Percentiles rank a stretch among this genome's conserved stretches.
Conservation (phyloP, 106 monocot genomes). For the Narthecium ossifragum region DNA sequence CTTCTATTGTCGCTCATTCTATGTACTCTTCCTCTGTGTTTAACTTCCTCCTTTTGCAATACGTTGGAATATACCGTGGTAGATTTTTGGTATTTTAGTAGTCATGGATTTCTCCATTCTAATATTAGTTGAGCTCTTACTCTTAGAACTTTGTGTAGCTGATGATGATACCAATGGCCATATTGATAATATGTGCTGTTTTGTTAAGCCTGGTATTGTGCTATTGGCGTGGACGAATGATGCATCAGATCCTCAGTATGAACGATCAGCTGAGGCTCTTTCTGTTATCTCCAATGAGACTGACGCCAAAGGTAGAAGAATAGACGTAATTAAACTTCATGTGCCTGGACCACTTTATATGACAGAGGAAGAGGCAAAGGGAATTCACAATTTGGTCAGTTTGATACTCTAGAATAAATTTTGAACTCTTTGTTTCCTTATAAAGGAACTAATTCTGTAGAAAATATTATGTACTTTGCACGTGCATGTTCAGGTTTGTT, state of each 20-base stretch:
- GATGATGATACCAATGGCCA: conserved; percentile 98
- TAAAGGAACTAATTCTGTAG: no score
- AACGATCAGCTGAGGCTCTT: conserved; percentile 65
- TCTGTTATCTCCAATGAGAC: conserved; percentile 44
- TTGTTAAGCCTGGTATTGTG: conserved; percentile 73
- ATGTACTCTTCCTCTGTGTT: no score
- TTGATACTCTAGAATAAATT: no score
- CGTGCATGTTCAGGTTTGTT: no score
- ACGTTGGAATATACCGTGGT: no score
- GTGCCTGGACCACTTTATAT: conserved; percentile 88
- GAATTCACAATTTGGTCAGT: conserved; percentile 39
- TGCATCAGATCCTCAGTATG: conserved; percentile 78
- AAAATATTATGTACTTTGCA: no score
- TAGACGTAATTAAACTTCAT: conserved; percentile 82
- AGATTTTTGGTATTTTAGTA: no score
- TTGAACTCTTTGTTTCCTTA: no score
- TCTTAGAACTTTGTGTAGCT: conserved; percentile 31
- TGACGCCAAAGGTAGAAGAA: conserved; percentile 78
- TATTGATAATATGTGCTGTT: conserved; percentile 95
- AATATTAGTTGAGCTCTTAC: background rate
- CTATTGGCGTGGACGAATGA: conserved; percentile 94
- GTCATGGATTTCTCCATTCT: no score
- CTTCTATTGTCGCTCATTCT: no score
- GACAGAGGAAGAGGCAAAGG: conserved; percentile 79
- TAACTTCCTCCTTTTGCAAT: no score